Base-by-base conservation (phyloP, 768 basidiomycete genomes). In the Tulasnella sp. region DNA sequence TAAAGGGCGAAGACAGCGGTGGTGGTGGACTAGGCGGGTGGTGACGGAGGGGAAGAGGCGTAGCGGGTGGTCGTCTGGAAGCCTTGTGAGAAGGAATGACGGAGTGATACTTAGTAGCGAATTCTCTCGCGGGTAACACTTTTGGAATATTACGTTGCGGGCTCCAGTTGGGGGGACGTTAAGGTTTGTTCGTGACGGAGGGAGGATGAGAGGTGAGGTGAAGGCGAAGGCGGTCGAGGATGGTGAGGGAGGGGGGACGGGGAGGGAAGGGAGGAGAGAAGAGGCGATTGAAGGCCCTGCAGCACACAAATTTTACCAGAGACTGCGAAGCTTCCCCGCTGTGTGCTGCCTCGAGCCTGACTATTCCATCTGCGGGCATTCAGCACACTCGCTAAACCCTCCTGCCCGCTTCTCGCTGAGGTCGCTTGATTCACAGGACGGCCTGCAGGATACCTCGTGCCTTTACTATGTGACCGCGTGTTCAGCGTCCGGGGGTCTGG, bases 291-390 rank as follows among this genome's bases (percentile, higher is more conserved):
- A 37, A 69, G 64, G 31, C 64, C 64, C 28, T 69, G 31, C 14
- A 69, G 34, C 8, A 69, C 64, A 69, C 64, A 69, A 69, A 69
- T 69, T 69, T 69, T 69, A 69, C 64, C 64, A 69, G 64, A 69
- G 64, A 20, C 64, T 69, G 64, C 64, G 64, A 69, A 69, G 64
- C 64, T 69, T 69, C 64, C 64, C 64, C 64, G 64, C 64, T 64
- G 58, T 22, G 6, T 28, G 42, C 42, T 28, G 34, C 54, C 22
- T 54, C n/a, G 14, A 34, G 64, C 31, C 64, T 69, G 28, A 69
- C 64, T 69, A 69, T 69, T 69, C 64, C 64, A 69, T 69, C 31
- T 31, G 54, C 64, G 34, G 28, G 64, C 64, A 34, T 28, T 34
- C 28, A 34, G 31, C 64, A 31, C 34, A 69, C 64, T 54, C 11